Conservation (phyloP, 495 filamentous ascomycete species). For the Talaromyces wortmannii region DNA sequence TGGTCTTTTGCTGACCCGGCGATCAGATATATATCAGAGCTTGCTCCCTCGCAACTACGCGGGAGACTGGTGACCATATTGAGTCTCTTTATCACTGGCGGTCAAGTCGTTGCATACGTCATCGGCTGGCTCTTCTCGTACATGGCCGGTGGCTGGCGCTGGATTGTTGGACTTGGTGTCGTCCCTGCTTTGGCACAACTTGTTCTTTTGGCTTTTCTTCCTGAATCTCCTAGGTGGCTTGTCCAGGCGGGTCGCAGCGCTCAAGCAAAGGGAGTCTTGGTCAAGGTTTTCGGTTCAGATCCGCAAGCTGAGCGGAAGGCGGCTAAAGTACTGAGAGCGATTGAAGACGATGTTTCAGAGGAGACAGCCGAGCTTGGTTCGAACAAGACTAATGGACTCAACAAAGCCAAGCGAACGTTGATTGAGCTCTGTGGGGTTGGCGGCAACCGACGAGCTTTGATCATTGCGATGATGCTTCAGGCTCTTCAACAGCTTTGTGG, state of each 20-base stretch:
- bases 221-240: slow-evolving; percentile 84
- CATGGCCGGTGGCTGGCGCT: slow-evolving; percentile 69
- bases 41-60: slow-evolving; percentile 67
- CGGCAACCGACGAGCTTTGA: slow-evolving; percentile 69
- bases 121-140: slow-evolving; percentile 60
- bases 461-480: slow-evolving; percentile 80
- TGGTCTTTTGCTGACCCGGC: slow-evolving; percentile 4
- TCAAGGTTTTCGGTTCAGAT: slow-evolving; percentile 54
- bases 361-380: slow-evolving; percentile 45
- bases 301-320: slow-evolving; percentile 37
- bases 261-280: slow-evolving; percentile 56
- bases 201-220: slow-evolving; percentile 57
- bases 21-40: slow-evolving; percentile 68
- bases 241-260: slow-evolving; percentile 55
- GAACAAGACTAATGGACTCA: slow-evolving; percentile 9
- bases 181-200: slow-evolving; percentile 68
- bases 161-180: slow-evolving; percentile 84
- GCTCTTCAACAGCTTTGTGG: slow-evolving; percentile 86
- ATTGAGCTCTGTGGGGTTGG: slow-evolving; percentile 49
- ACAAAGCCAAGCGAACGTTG: slow-evolving; percentile 30
- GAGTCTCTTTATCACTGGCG: slow-evolving; percentile 73
- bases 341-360: slow-evolving; percentile 62
- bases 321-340: slow-evolving; percentile 51
- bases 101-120: slow-evolving; percentile 81
- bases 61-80: slow-evolving; percentile 74